A percentile compares a stretch with the other conserved stretches of the same genome.
These are phyloP conservation scores for Talaromyces piceae DNA, from an alignment of 2,329 filamentous ascomycete genomes.

Conservation along the genomic window DNA sequence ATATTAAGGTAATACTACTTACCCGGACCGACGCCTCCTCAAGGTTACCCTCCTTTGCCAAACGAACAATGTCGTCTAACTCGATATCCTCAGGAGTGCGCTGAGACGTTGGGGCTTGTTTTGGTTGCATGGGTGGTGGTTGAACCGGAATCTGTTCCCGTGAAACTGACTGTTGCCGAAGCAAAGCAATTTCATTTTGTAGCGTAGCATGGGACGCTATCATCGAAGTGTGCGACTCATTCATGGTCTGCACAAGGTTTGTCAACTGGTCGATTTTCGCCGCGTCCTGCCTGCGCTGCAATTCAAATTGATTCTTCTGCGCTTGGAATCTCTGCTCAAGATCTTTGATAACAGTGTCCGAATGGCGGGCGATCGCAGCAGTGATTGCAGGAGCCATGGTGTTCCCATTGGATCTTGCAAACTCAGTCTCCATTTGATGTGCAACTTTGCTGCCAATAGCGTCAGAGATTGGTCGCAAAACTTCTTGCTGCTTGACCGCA, in stretches of 20 bases:
- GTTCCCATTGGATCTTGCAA: slow-evolving; percentile 54
- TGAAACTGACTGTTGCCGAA: slow-evolving; percentile 23
- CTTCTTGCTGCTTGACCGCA: slow-evolving; percentile 65
- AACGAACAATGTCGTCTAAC: slow-evolving; percentile 32
- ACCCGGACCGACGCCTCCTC: slow-evolving; percentile 42
- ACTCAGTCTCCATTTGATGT: slow-evolving; percentile 61
- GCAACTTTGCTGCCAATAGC: slow-evolving; percentile 61
- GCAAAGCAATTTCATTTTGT: slow-evolving; percentile 33
- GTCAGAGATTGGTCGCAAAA: slow-evolving; percentile 66
- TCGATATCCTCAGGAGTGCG: slow-evolving; percentile 33
- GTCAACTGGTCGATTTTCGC: slow-evolving; percentile 56
- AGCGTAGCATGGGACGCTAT: slow-evolving; percentile 35
- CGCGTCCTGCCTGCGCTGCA: slow-evolving; percentile 46
- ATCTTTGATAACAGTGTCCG: slow-evolving; percentile 60
- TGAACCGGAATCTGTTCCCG: slow-evolving; percentile 12
- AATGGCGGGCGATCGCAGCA: slow-evolving; percentile 56
- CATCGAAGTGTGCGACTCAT: slow-evolving; percentile 44
- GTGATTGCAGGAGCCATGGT: slow-evolving; percentile 61
- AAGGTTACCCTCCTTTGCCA: slow-evolving; percentile 33
- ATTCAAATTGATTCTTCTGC: slow-evolving; percentile 46
- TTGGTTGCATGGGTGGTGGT: slow-evolving; percentile 16
- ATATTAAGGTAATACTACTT: slow-evolving; percentile 12
- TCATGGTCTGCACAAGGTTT: slow-evolving; percentile 45
- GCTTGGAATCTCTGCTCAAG: slow-evolving; percentile 55
- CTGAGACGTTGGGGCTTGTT: slow-evolving; percentile 11